Conservation (phyloP, 2,329 filamentous ascomycete genomes). For the Penicillium palitans region DNA sequence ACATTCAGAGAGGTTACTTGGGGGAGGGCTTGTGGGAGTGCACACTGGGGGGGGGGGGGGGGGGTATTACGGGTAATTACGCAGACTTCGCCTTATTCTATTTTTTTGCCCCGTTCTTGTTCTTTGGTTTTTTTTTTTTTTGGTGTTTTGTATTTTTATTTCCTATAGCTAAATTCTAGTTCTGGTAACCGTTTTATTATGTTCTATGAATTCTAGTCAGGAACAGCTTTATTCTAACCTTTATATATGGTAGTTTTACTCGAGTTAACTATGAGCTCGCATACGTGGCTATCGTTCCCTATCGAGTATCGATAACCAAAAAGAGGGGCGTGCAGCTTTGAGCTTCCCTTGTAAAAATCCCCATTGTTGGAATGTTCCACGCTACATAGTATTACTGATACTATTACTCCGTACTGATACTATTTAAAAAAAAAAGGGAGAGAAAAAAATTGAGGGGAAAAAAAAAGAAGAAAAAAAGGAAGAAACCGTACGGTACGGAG, state of each 20-base stretch:
- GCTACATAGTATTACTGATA: too few species aligned
- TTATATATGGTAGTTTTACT: not conserved
- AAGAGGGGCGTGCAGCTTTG: slow-evolving; percentile 9
- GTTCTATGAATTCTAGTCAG: not conserved
- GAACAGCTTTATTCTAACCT: not conserved
- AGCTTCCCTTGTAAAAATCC: slow-evolving; percentile 7
- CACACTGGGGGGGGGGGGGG: slow-evolving; percentile 1
- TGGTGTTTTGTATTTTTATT: too few species aligned
- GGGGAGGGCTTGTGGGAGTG: slow-evolving; percentile 7
- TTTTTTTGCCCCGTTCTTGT: not conserved
- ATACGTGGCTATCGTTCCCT: slow-evolving; percentile 8
- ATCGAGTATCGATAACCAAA: slow-evolving; percentile 13
- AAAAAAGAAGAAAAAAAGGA: too few species aligned
- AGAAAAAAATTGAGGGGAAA: not conserved
- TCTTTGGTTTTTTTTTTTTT: not conserved
- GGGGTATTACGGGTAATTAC: slow-evolving; percentile 15
- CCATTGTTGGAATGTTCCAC: slow-evolving; percentile 8
- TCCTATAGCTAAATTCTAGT: not conserved
- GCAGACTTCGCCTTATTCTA: slow-evolving; percentile 7
- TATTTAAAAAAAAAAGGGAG: not conserved
- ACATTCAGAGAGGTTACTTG: slow-evolving; percentile 10
- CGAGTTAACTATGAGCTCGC: not conserved
- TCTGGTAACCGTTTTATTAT: too few species aligned
- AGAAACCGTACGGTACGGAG: not conserved
- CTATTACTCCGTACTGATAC: too few species aligned